Conservation (phyloP, 139 green algal species). For the Microglena sp. region DNA sequence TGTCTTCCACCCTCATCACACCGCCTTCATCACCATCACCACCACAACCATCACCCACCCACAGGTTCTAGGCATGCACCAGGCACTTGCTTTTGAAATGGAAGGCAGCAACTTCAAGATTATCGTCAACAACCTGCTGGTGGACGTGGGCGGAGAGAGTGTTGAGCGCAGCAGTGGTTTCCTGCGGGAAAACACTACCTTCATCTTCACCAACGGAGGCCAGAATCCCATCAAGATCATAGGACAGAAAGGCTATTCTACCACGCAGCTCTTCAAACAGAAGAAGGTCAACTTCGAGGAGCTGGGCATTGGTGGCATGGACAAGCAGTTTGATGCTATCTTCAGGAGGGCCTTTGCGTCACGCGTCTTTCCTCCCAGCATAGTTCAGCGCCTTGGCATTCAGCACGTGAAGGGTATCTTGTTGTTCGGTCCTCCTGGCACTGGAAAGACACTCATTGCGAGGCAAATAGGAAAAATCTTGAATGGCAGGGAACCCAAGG, state of each 20-base stretch:
- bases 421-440: conserved; percentile 50
- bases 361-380: conserved; percentile 79
- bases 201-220: conserved; percentile 59
- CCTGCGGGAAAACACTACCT: conserved; percentile 44
- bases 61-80: conserved; percentile 66
- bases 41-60: too few relatives aligned
- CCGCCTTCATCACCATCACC: too few relatives aligned
- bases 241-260: conserved; percentile 59
- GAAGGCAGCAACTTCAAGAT: conserved; percentile 73
- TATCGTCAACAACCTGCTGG: conserved; percentile 41
- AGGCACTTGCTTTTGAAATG: conserved; percentile 85
- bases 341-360: conserved; percentile 95
- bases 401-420: conserved; percentile 77
- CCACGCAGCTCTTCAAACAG: conserved; percentile 87
- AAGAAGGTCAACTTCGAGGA: conserved; percentile 94
- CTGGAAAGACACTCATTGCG: conserved; percentile 98
- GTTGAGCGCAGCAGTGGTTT: conserved; percentile 19
- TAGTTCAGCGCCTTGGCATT: conserved; percentile 89
- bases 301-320: conserved; percentile 94
- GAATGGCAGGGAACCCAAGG: conserved; percentile 96
- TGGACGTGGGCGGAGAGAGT: conserved; percentile 20
- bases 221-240: conserved; percentile 62
- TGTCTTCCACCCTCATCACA: too few relatives aligned
- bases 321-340: conserved; percentile 93
- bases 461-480: conserved; percentile 99